Percentiles rank a stretch among this genome's conserved stretches.
Conservation (phyloP, 2,329 filamentous ascomycete genomes). For the Fusarium stilboides region DNA sequence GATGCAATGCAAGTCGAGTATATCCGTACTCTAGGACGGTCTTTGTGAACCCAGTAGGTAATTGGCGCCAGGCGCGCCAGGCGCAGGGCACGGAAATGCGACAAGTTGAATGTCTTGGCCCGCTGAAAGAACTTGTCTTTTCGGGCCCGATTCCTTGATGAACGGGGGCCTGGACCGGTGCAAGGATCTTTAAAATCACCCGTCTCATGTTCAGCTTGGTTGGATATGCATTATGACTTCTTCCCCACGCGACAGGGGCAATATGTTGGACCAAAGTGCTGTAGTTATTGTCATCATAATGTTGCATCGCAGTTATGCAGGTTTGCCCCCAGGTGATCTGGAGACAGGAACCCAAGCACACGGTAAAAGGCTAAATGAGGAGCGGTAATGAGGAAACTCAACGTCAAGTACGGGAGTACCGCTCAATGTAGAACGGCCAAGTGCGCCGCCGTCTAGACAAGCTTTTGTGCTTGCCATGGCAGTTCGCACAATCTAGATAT, state of each 20-base stretch:
- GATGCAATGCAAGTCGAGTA: slow-evolving; percentile 8
- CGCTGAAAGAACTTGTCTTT: slow-evolving; percentile 9
- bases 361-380: background rate
- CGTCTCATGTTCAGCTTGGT: slow-evolving; percentile 25
- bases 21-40: slow-evolving; percentile 4
- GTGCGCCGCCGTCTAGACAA: background rate
- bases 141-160: slow-evolving; percentile 21
- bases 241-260: slow-evolving; percentile 26
- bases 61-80: slow-evolving; percentile 38
- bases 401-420: background rate
- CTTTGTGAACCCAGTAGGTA: background rate
- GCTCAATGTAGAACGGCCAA: background rate
- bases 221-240: slow-evolving; percentile 17
- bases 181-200: slow-evolving; percentile 9
- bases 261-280: background rate
- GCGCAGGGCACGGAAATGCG: slow-evolving; percentile 21
- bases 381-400: background rate
- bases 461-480: slow-evolving; percentile 6
- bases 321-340: slow-evolving; percentile 8
- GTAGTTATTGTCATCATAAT: slow-evolving; percentile 21
- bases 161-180: slow-evolving; percentile 3
- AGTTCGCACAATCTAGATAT: background rate
- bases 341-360: background rate
- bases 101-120: slow-evolving; percentile 17
- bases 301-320: slow-evolving; percentile 15